Evolutionary conservation across 1,284 basidiomycete genomes (phyloP), one percentile per base, ranked within the genome.

Genomic region (Cronartium quercuum): DNA sequence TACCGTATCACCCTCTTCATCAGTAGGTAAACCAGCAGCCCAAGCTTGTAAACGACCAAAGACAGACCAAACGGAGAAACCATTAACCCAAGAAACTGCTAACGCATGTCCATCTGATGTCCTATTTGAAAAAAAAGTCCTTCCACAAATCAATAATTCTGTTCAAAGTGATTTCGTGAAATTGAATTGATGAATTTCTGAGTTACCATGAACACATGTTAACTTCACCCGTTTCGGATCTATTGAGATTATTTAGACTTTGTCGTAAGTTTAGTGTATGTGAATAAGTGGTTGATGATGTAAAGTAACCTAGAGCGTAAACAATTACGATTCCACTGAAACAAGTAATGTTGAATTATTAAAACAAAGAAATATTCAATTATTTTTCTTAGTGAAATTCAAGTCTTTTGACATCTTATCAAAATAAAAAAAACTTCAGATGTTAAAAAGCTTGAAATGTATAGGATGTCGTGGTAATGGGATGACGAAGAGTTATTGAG

Each of bases 71-170:
- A 96, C 86, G 0, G 89, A 91, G 91, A 94, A 96, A 3, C 93
- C 94, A 75, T 87, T 83, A 77, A 88, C 86, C 89, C 92, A 98
- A 0, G 92, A 94, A 0, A 94, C 92, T n/a, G 94, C 94, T n/a
- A 98, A 85, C 0, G 92, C 92, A 82, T 96, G 93, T 0, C 95
- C 96, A 82, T 99, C 96, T 1, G 90, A 91, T 74, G 89, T 94
- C 92, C n/a, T 80, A 79, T 13, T 38, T 21, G 15, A 38, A 29
- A 41, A 13, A 61, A 21, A n/a, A n/a, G n/a, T n/a, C n/a, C n/a
- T n/a, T n/a, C n/a, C n/a, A n/a, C n/a, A n/a, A n/a, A n/a, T n/a
- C n/a, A n/a, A n/a, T n/a, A n/a, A n/a, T n/a, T n/a, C n/a, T n/a
- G n/a, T n/a, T n/a, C n/a, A n/a, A n/a, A n/a, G n/a, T n/a, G n/a